Percentiles rank a stretch among this genome's conserved stretches.
Conservation (phyloP, 1,284 basidiomycete genomes). For the Naganishia albida region DNA sequence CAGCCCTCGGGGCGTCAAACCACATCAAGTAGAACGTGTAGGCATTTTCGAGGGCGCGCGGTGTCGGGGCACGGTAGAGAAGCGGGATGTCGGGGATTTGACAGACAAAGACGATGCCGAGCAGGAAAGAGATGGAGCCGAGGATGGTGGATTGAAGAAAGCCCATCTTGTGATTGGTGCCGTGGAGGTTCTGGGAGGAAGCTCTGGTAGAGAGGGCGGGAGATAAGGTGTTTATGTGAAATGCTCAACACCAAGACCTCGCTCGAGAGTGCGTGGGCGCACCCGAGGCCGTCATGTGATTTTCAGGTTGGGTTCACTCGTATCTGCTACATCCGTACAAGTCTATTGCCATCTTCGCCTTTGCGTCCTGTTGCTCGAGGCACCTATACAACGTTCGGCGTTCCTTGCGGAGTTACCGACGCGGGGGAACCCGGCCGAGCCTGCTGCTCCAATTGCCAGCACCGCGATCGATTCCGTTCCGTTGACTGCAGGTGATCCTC, state of each 20-base stretch:
- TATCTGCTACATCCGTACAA: too few species aligned
- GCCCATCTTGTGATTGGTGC: slow-evolving; percentile 61
- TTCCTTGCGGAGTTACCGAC: too few species aligned
- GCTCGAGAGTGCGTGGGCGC: slow-evolving; percentile 10
- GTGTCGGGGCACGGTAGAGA: slow-evolving; percentile 66
- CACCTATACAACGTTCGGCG: too few species aligned
- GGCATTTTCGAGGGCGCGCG: slow-evolving; percentile 68
- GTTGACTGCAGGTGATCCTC: too few species aligned
- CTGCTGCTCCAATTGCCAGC: too few species aligned
- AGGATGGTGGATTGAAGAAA: slow-evolving; percentile 81
- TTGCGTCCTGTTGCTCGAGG: too few species aligned
- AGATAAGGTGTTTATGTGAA: slow-evolving; percentile 5
- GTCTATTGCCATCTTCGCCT: too few species aligned
- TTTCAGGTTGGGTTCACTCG: too few species aligned
- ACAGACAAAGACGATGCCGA: slow-evolving; percentile 84
- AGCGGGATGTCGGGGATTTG: slow-evolving; percentile 74
- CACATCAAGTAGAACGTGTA: slow-evolving; percentile 86
- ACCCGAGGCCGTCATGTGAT: background rate
- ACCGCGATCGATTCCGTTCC: too few species aligned
- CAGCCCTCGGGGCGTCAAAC: slow-evolving; percentile 82
- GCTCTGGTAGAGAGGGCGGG: background rate
- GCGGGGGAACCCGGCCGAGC: too few species aligned
- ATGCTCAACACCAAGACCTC: background rate
- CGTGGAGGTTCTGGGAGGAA: background rate
- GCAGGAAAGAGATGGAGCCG: slow-evolving; percentile 77